Conservation (phyloP, 495 filamentous ascomycete genomes). For the Xylaria curta region DNA sequence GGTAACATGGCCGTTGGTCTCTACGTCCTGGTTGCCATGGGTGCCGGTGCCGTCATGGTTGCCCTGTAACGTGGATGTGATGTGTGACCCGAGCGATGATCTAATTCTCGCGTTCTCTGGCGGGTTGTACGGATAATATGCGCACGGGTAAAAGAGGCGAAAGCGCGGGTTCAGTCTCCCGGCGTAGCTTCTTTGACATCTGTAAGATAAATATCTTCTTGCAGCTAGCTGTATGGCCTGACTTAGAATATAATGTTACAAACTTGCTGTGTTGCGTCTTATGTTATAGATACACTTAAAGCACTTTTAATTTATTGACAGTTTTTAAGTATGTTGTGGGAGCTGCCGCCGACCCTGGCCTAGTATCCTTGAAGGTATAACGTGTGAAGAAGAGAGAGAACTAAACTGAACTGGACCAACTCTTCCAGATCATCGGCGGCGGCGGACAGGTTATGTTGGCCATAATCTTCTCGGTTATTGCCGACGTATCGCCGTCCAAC, state of each 20-base stretch:
- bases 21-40: conserved; percentile 70
- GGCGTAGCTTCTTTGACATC: conserved; percentile 26
- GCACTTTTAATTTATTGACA: too few species aligned
- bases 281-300: background rate
- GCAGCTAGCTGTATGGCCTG: conserved; percentile 6
- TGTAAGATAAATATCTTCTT: conserved; percentile 29
- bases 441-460: too few species aligned
- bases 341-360: too few species aligned
- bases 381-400: too few species aligned
- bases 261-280: background rate
- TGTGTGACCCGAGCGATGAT: background rate
- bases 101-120: background rate
- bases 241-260: conserved; percentile 12
- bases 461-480: too few species aligned
- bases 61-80: conserved; percentile 62
- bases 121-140: conserved; percentile 24
- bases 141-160: conserved; percentile 5
- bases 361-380: too few species aligned
- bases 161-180: conserved; percentile 14
- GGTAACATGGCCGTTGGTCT: conserved; percentile 70
- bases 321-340: too few species aligned
- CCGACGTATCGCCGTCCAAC: too few species aligned
- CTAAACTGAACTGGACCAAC: too few species aligned
- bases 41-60: conserved; percentile 77
- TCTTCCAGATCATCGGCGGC: too few species aligned